Conservation (phyloP, 2,329 filamentous ascomycete species). For the Xylariomycetidae sp. region DNA sequence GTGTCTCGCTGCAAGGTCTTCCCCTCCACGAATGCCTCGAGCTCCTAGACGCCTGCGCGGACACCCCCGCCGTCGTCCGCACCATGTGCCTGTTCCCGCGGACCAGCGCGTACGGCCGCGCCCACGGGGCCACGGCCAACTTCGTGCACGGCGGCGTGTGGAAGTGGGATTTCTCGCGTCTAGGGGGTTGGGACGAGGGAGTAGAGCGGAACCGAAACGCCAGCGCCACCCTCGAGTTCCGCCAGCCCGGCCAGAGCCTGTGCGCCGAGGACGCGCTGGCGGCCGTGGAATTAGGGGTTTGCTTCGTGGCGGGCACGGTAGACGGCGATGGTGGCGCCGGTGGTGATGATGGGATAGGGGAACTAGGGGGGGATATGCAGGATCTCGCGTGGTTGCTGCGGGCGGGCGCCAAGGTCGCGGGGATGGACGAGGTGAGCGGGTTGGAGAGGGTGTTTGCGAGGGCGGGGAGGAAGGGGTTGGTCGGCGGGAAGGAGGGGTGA, state of each 20-base stretch:
- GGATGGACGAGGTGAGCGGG: conserved; percentile 4
- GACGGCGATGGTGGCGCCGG: not conserved
- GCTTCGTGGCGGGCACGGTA: conserved; percentile 27
- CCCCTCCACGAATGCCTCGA: conserved; percentile 19
- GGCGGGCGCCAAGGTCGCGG: conserved; percentile 3
- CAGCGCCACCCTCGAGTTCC: conserved; percentile 34
- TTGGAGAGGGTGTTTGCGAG: too few relatives aligned
- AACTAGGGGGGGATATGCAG: conserved; percentile 4
- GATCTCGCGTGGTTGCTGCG: conserved; percentile 8
- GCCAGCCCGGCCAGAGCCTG: conserved; percentile 29
- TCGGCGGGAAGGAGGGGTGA: too few relatives aligned
- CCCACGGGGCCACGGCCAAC: conserved; percentile 24
- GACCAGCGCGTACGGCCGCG: conserved; percentile 23
- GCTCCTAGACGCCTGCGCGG: conserved; percentile 17
- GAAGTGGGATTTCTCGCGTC: conserved; percentile 33
- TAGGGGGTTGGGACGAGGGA: conserved; percentile 19
- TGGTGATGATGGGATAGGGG: not conserved
- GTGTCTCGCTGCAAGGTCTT: conserved; percentile 15
- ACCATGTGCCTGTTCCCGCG: conserved; percentile 28
- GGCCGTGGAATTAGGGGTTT: conserved; percentile 28
- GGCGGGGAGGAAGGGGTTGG: too few relatives aligned
- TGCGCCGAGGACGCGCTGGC: conserved; percentile 23
- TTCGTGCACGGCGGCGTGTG: conserved; percentile 33
- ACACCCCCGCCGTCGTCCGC: conserved; percentile 17
- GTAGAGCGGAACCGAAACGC: too few relatives aligned